Conservation (phyloP, 805 yeast species). For the Hanseniaspora occidentalis region DNA sequence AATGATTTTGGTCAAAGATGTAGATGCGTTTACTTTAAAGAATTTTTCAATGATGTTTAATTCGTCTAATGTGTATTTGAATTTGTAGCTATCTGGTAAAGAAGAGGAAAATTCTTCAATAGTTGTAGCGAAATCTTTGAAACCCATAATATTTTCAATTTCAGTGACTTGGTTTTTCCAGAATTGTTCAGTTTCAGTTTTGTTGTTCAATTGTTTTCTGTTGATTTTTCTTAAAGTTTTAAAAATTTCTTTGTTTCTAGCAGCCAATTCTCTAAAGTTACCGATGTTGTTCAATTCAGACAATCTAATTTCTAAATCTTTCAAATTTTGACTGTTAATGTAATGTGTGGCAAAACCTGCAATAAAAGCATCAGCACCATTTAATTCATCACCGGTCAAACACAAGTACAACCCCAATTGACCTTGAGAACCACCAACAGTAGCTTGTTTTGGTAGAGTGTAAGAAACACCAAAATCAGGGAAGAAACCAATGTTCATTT, state of each 20-base stretch:
- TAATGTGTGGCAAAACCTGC: constrained; percentile 88
- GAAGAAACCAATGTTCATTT: constrained; percentile 89
- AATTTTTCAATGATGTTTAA: constrained; percentile 55
- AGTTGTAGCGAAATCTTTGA: constrained; percentile 37
- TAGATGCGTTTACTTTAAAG: constrained; percentile 36
- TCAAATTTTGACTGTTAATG: constrained; percentile 53
- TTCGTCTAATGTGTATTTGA: constrained; percentile 42
- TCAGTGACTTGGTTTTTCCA: constrained; percentile 22
- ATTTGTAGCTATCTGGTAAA: constrained; percentile 49
- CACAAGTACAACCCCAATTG: constrained; percentile 78
- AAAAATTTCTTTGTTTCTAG: constrained; percentile 9
- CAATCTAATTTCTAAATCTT: constrained; percentile 51
- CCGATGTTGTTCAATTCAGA: constrained; percentile 36
- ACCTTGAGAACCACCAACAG: constrained; percentile 37
- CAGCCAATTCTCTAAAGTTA: constrained; percentile 21
- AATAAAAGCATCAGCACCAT: constrained; percentile 70
- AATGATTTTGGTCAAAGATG: constrained; percentile 40
- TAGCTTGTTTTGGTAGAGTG: constrained; percentile 59
- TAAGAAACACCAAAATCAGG: constrained; percentile 94
- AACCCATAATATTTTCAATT: constrained; percentile 23
- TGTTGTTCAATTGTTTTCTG: constrained; percentile 6
- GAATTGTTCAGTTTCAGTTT: constrained; percentile 25
- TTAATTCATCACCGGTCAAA: constrained; percentile 67
- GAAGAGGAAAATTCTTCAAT: constrained; percentile 70
- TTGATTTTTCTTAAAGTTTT: constrained; percentile 12